Base-by-base conservation (phyloP, 1,284 basidiomycete species). In the Coniophora puteana region DNA sequence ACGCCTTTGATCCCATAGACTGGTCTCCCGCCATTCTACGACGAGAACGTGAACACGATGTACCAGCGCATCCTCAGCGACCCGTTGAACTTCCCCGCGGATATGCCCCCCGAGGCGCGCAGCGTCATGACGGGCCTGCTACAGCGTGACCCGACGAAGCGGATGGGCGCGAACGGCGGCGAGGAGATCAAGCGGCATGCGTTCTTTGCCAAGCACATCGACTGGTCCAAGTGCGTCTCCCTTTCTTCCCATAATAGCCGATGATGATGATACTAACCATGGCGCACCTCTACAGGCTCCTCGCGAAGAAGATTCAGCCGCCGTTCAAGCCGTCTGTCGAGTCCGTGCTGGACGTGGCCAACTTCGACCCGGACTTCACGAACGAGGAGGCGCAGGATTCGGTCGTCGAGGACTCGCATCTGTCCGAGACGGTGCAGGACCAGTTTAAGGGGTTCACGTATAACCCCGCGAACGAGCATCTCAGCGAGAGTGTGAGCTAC, bases 301-400 rank as follows among this genome's bases (percentile, higher is more conserved):
- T 96, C 40, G 83, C 85, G 28, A 99, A 97, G 74, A 95, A 97
- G 73, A 95, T 97, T 40, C 92, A 93, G 53, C 94, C 96, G 6
- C 90, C 93, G 3, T 99, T 98, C 76, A 99, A 99, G 68, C 96
- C 96, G 3, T 90, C 88, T 50, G 95, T 99, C 46, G 84, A 88
- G 71, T 87, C 83, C 37, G 87, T 87, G 3, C 69, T 89, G 33
- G 88, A 89, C 57, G 84, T 86, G 20, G 87, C 87, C 43, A 93
- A 95, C 71, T 96, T 97, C 66, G 93, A 96, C 63, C 78, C 91
- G 26, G 93, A 96, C 64, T 96, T 96, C 61, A 95, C 93, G 17
- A 87, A 81, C 47, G 93, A 97, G 62, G 85, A 90, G 47, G 87
- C 93, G 3, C 83, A 91, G 58, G 93, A 97, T 63, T 93, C 90